phyloP scores from a whole-genome alignment of 176 grass and related monocot genomes.

The Lolium rigidum region DNA sequence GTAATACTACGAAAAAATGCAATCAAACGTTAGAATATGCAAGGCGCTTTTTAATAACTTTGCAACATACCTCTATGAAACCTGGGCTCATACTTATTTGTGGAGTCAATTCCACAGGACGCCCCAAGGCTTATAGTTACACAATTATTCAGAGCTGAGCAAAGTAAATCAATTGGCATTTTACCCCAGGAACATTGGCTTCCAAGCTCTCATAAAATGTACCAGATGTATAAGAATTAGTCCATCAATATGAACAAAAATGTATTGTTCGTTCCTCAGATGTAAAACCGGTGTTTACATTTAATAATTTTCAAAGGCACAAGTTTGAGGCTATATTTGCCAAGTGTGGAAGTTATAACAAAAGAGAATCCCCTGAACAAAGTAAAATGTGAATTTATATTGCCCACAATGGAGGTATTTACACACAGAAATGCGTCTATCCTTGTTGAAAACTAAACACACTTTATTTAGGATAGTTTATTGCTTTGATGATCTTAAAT shows the following conservation, averaged over 20 bases:
- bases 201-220: conserved; percentile 59
- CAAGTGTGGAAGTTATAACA: conserved; percentile 10
- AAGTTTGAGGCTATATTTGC: conserved; percentile 9
- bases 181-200: conserved; percentile 79
- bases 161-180: conserved; percentile 67
- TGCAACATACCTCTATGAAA: conserved; percentile 24
- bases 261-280: background rate
- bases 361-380: background rate
- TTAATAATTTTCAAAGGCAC: conserved; percentile 2
- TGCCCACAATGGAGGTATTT: background rate
- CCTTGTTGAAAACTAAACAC: background rate
- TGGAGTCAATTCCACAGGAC: conserved; percentile 57
- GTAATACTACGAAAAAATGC: background rate
- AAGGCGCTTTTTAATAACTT: conserved; percentile 10
- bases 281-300: background rate
- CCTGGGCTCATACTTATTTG: conserved; percentile 55
- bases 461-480: conserved; percentile 13
- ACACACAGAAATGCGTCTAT: background rate
- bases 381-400: background rate
- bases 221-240: conserved; percentile 37
- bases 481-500: background rate
- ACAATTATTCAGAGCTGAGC: conserved; percentile 67
- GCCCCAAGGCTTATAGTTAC: conserved; percentile 64
- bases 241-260: conserved; percentile 34
- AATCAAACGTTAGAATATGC: conserved; percentile 23